A percentile compares a stretch with the other conserved stretches of the same genome.
Conservation (phyloP, 257 asterid species). For the Penstemon eatonii region DNA sequence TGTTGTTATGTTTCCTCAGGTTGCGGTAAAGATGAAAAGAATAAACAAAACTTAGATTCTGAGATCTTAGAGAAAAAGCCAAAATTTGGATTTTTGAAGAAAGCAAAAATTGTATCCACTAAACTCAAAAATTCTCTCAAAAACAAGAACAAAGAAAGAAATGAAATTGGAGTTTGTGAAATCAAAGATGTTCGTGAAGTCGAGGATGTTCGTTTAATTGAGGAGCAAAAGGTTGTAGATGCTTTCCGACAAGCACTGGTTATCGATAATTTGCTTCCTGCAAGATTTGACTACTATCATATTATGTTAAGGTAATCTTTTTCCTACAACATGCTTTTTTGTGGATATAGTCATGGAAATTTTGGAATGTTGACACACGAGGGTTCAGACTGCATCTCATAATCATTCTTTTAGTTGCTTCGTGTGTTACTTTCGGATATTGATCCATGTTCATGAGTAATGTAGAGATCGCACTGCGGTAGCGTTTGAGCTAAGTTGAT, state of each 20-base stretch:
- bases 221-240: constrained; percentile 51
- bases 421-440: too few relatives aligned
- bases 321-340: background rate
- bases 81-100: constrained; percentile 39
- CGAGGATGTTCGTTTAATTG: constrained; percentile 42
- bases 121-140: constrained; percentile 37
- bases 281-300: constrained; percentile 59
- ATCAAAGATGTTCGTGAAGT: background rate
- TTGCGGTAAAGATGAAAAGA: constrained; percentile 35
- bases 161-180: constrained; percentile 35
- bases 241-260: constrained; percentile 54
- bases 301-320: constrained; percentile 55
- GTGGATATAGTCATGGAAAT: background rate
- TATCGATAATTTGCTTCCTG: constrained; percentile 58
- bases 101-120: constrained; percentile 37
- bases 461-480: background rate
- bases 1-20: constrained; percentile 34
- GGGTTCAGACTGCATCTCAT: too few relatives aligned
- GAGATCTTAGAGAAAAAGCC: constrained; percentile 38
- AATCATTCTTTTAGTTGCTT: too few relatives aligned
- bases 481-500: background rate
- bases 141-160: constrained; percentile 35
- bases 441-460: background rate
- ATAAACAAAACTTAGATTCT: constrained; percentile 38
- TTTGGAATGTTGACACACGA: background rate